Evolutionary conservation across 2,329 filamentous ascomycete genomes (phyloP), one percentile per base, ranked within the genome.

Genomic region (Fusarium staphyleae): DNA sequence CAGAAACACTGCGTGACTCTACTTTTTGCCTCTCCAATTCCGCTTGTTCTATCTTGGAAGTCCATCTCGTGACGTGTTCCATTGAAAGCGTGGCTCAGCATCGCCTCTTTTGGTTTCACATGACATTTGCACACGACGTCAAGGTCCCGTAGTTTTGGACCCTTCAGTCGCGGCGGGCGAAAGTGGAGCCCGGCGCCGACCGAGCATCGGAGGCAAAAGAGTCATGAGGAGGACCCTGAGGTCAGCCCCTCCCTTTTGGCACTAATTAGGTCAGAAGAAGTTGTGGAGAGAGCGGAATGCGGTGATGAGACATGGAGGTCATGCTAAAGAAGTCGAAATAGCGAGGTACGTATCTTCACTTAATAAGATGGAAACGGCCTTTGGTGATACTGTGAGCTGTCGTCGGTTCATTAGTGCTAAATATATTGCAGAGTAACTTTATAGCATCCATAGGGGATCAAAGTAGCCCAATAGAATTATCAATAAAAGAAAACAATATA

Each of bases 111-210:
- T 33, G 32, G 45, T 56, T 59, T 66, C 63, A 66, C 63, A 66
- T 66, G 63, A 65, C 53, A 65, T 28, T 56, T 46, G 49, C 63
- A 59, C 63, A 65, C 65, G 63, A 61, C 46, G 50, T 51, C 24
- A 15, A 35, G 29, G 43, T 30, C 36, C 52, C 41, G 48, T 52
- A 48, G 40, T 34, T 46, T 46, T 54, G 34, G 39, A 44, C 45
- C 51, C 53, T 48, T 54, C 42, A 29, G 40, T 46, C 46, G 44
- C 51, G 37, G 29, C 33, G 47, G 48, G 33, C 34, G 46, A 33
- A 36, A 43, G 60, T 64, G 63, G 63, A 53, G 41, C 58, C 26
- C 47, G 44, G 52, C 43, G 40, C 48, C 40, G 40, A 42, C 48
- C 40, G 44, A 52, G 41, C 45, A 30, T 53, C 9, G 18, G 24